These are phyloP conservation scores for Cladorrhinum sp. DNA, from an alignment of 2,329 filamentous ascomycete species.

Conservation along the genomic window DNA sequence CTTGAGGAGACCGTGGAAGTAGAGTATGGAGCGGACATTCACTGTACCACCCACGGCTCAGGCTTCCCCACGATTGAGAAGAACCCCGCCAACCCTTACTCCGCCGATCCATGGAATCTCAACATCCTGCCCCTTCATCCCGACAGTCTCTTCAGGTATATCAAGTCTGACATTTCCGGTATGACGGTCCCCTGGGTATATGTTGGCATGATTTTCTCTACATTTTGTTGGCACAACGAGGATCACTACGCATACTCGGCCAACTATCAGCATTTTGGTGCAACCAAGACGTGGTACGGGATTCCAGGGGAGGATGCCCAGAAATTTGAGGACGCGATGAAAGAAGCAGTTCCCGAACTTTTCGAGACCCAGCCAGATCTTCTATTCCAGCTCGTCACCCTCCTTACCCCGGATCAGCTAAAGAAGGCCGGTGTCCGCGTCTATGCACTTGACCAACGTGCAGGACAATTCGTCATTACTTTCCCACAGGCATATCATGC, in stretches of 20 bases:
- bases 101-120: constrained; percentile 91
- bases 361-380: constrained; percentile 97
- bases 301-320: constrained; percentile 91
- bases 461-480: constrained; percentile 93
- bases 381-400: constrained; percentile 93
- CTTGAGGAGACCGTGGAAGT: constrained; percentile 95
- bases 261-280: constrained; percentile 97
- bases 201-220: constrained; percentile 99
- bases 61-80: constrained; percentile 94
- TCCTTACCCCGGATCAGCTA: constrained; percentile 88
- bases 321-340: constrained; percentile 94
- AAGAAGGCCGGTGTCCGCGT: constrained; percentile 90
- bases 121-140: constrained; percentile 87
- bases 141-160: constrained; percentile 92
- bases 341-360: constrained; percentile 87
- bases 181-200: constrained; percentile 99
- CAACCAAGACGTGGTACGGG: constrained; percentile 98
- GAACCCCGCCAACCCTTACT: constrained; percentile 81
- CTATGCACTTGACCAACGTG: constrained; percentile 91
- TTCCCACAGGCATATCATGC: constrained; percentile 97
- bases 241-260: constrained; percentile 97
- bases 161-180: constrained; percentile 96
- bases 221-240: constrained; percentile 99
- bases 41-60: constrained; percentile 95
- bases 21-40: constrained; percentile 96